Percentiles rank a stretch among this genome's conserved stretches.
Conservation (phyloP, 305 asterid genomes). For the Nicotiana rustica region DNA sequence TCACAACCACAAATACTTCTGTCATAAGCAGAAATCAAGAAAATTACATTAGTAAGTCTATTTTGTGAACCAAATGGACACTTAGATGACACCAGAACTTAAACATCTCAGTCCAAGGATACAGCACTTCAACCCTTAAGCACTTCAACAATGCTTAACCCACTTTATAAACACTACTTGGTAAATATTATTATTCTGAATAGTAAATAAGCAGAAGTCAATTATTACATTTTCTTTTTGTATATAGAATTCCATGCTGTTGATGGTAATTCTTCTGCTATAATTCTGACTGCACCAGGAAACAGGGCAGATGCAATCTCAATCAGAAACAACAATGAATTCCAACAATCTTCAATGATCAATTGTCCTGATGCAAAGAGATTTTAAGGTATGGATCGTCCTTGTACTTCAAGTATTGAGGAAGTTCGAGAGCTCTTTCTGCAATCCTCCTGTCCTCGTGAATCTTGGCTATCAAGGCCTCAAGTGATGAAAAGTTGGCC, state of each 20-base stretch:
- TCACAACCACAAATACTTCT: background rate
- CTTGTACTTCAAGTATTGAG: conserved; percentile 61
- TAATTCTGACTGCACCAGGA: conserved; percentile 21
- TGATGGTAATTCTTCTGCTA: background rate
- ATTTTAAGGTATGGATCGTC: conserved; percentile 58
- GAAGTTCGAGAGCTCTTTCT: conserved; percentile 79
- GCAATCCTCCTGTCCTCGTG: conserved; percentile 72
- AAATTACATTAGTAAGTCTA: background rate
- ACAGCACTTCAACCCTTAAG: background rate
- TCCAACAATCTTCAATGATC: background rate
- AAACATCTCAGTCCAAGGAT: conserved; percentile 1
- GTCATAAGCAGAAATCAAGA: background rate
- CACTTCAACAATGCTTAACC: background rate
- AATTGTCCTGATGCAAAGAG: conserved; percentile 28
- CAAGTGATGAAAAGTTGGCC: conserved; percentile 83
- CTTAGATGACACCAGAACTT: background rate
- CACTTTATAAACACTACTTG: background rate
- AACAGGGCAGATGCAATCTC: conserved; percentile 22
- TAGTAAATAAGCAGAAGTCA: background rate
- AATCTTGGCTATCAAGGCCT: conserved; percentile 77
- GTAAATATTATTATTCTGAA: background rate
- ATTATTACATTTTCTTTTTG: no score
- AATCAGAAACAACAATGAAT: background rate
- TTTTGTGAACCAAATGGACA: background rate
- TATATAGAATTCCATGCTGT: background rate